A percentile compares a stretch with the other conserved stretches of the same genome.
Evolutionary conservation across 768 basidiomycete genomes (phyloP).

Genomic region (Ephemerocybe angulata): DNA sequence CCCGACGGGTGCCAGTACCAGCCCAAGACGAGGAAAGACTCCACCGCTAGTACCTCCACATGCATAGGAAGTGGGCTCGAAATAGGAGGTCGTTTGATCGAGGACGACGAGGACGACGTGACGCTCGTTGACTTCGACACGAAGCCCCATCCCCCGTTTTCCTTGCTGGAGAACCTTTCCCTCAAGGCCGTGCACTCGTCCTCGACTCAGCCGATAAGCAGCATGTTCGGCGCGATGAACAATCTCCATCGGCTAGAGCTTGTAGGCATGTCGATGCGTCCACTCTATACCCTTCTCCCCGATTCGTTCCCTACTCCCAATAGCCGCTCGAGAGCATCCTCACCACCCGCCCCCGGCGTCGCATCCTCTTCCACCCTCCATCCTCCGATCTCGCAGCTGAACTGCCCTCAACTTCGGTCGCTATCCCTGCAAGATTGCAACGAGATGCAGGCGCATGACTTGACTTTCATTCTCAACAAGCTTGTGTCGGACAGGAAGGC

Average conservation of each 20-base stretch:
- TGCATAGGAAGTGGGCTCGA: conserved; percentile 6
- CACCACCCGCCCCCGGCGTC: conserved; percentile 15
- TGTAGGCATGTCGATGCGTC: conserved; percentile 30
- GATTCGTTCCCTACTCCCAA: neutral
- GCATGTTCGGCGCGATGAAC: conserved; percentile 28
- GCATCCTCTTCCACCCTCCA: conserved; percentile 3
- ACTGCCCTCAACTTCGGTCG: conserved; percentile 31
- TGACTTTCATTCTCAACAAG: conserved; percentile 24
- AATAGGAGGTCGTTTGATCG: conserved; percentile 7
- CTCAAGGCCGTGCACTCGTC: conserved; percentile 34
- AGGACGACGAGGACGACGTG: conserved; percentile 11
- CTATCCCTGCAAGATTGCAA: conserved; percentile 28
- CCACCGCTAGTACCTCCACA: conserved; percentile 10
- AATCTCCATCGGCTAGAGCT: conserved; percentile 32
- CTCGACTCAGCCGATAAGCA: conserved; percentile 26
- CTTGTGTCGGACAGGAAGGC: conserved; percentile 23
- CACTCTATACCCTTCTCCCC: conserved; percentile 27
- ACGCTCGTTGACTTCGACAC: conserved; percentile 17
- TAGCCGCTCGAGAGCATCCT: neutral
- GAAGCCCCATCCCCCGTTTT: conserved; percentile 30
- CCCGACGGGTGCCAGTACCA: conserved; percentile 7
- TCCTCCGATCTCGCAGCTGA: conserved; percentile 14
- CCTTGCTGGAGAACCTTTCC: conserved; percentile 32
- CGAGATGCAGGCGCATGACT: conserved; percentile 20
- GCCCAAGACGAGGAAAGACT: conserved; percentile 12